Base-by-base conservation (phyloP, 768 basidiomycete species). In the Tulasnella sp. region DNA sequence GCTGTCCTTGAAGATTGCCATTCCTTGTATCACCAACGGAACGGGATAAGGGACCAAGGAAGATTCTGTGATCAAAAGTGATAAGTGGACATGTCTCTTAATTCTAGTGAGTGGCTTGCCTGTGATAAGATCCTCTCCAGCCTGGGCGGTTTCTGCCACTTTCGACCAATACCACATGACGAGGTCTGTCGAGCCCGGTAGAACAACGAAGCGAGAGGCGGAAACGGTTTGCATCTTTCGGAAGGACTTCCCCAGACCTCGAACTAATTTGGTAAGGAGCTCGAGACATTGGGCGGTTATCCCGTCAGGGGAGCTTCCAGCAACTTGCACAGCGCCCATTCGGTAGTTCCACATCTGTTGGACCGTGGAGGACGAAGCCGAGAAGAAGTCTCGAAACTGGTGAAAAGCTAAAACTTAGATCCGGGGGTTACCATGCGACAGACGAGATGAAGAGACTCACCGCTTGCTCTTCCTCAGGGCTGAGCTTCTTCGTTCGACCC, bases 1-100 rank as follows among this genome's bases (percentile, higher is more conserved):
- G 80, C 89, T 92, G 78, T 94, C 94, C 81, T 92, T 93, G 85
- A 95, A 95, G 11, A 95, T 84, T 7, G 92, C 91, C 90, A 95
- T 91, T 3, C 91, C 92, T 82, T 94, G 93, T 0, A 95, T 92
- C 78, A 95, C 85, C 81, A 93, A 90, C 15, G 91, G 89, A 32
- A 92, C 86, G n/a, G 94, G 94, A 82, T 91, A 94, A 2, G 91
- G 83, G 1, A 90, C 91, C 67, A 86, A 84, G 40, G 86, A 82
- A 0, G 90, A 88, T 82, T 95, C 93, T 94, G 78, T 20, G 75
- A 29, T 69, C 4, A 16, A 39, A 16, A 39, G 29, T 29, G 1
- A 23, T 57, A 29, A 74, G 39, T 35, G 23, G 16, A 18, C 11
- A 23, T 42, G 70, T 40, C 39, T 67, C 13, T 39, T 6, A 23